Base-by-base conservation (phyloP, 2,329 filamentous ascomycete species). In the Lecanoromycetidae sp. region DNA sequence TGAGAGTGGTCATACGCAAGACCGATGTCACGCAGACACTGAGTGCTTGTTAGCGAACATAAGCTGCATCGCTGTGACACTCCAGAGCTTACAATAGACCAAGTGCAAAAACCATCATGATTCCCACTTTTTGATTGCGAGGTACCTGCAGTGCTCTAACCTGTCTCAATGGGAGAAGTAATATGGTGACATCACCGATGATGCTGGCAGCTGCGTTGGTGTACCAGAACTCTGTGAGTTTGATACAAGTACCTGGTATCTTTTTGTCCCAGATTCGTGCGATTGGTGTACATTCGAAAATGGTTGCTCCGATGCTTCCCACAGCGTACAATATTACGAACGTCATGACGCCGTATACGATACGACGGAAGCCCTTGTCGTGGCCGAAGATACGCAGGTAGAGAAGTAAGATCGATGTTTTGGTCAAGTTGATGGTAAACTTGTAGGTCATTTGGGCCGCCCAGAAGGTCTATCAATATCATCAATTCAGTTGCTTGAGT, bases 391-490 rank as follows among this genome's bases (percentile, higher is more conserved):
- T 72, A 22, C 71, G 70, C 19, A 73, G 69, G 54, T 76, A 77
- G 15, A 77, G 64, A 3, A 74, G 59, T 5, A 75, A 57, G 43
- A 75, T 72, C 2, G 72, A 75, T 1, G 67, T 58, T 53, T 77
- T 76, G 2, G 70, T 74, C 26, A 74, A 59, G 55, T 71, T 73
- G 49, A 76, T 70, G 34, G 69, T 70, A 52, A 72, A 58, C 54
- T 76, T 76, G 60, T 76, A 76, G 49, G 72, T 69, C 43, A 71
- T 67, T 53, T 76, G 72, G 2, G 70, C 66, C 22, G 71, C 57
- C 51, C 69, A 75, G 56, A 74, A 76, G 17, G 68, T 57, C 71
- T 75, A 8, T n/a, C 34, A 32, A 36, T 5, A 15, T n/a, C n/a
- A n/a, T n/a, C n/a, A n/a, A n/a, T n/a, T n/a, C n/a, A n/a, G n/a